Conservation (phyloP, 352 stramenopile species). For the Phytophthora capsici region DNA sequence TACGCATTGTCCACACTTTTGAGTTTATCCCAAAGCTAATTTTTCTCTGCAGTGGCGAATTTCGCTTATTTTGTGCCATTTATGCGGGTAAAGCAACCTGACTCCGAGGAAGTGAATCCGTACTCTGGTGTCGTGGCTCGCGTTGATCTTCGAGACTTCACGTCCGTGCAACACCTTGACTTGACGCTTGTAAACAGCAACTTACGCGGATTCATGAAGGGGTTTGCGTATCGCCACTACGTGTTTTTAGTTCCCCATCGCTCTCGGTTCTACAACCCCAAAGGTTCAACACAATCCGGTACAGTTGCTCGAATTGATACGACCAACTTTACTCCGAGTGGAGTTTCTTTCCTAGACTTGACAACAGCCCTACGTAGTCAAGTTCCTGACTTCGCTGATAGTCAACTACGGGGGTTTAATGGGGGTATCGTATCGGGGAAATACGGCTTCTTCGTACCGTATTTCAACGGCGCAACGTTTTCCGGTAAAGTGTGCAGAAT, state of each 20-base stretch:
- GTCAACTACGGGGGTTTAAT: slow-evolving; percentile 69
- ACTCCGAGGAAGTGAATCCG: slow-evolving; percentile 38
- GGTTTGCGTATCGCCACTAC: slow-evolving; percentile 80
- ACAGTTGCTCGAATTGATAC: slow-evolving; percentile 81
- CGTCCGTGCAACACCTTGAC: slow-evolving; percentile 54
- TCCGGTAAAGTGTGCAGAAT: slow-evolving; percentile 81
- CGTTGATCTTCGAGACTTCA: slow-evolving; percentile 72
- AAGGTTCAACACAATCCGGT: slow-evolving; percentile 42
- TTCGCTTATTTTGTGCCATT: slow-evolving; percentile 80
- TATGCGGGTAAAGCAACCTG: slow-evolving; percentile 53
- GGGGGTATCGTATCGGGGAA: slow-evolving; percentile 75
- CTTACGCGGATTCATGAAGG: slow-evolving; percentile 68
- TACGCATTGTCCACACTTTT: slow-evolving; percentile 14
- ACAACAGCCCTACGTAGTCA: slow-evolving; percentile 60
- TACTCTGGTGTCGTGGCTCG: slow-evolving; percentile 72
- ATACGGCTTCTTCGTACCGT: slow-evolving; percentile 84
- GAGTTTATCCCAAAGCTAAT: neutral
- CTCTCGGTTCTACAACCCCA: slow-evolving; percentile 33
- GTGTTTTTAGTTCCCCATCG: slow-evolving; percentile 73
- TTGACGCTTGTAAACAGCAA: slow-evolving; percentile 54
- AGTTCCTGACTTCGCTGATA: slow-evolving; percentile 68
- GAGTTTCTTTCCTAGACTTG: slow-evolving; percentile 66
- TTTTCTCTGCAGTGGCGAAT: slow-evolving; percentile 50
- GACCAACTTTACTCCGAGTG: slow-evolving; percentile 56
- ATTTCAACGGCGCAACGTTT: slow-evolving; percentile 70